Evolutionary conservation across 495 filamentous ascomycete genomes (phyloP).

Genomic region (Talaromyces liani): DNA sequence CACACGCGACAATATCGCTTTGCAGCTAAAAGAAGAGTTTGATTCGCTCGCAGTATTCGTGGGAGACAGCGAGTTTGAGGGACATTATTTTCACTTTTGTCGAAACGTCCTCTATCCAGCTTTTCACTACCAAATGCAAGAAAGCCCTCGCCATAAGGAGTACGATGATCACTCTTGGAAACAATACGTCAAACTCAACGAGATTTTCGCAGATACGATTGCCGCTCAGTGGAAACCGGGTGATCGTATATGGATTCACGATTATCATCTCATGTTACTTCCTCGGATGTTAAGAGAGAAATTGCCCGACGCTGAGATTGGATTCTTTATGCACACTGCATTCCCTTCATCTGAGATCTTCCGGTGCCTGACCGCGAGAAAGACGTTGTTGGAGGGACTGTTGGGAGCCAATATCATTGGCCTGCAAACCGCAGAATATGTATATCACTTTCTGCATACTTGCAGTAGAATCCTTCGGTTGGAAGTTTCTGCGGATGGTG

Average conservation of each 20-base stretch:
- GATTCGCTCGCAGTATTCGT: slow-evolving; percentile 76
- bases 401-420: slow-evolving; percentile 84
- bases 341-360: slow-evolving; percentile 96
- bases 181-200: slow-evolving; percentile 84
- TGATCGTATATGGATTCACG: slow-evolving; percentile 88
- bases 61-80: slow-evolving; percentile 82
- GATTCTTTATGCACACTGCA: slow-evolving; percentile 89
- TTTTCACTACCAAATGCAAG: slow-evolving; percentile 93
- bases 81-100: slow-evolving; percentile 89
- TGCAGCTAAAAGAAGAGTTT: slow-evolving; percentile 68
- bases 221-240: slow-evolving; percentile 85
- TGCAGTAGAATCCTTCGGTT: slow-evolving; percentile 81
- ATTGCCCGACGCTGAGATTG: slow-evolving; percentile 81
- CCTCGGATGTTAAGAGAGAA: slow-evolving; percentile 82
- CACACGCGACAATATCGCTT: slow-evolving; percentile 70
- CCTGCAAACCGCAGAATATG: slow-evolving; percentile 89
- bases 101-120: slow-evolving; percentile 87
- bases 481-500: slow-evolving; percentile 77
- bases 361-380: slow-evolving; percentile 76
- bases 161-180: slow-evolving; percentile 95
- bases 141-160: slow-evolving; percentile 95
- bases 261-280: slow-evolving; percentile 91
- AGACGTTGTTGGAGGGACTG: slow-evolving; percentile 80
- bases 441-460: slow-evolving; percentile 86
- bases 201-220: slow-evolving; percentile 82